A percentile compares a stretch with the other conserved stretches of the same genome.
Conservation (phyloP, 176 grass and related monocot species). For the Triticum turgidum region DNA sequence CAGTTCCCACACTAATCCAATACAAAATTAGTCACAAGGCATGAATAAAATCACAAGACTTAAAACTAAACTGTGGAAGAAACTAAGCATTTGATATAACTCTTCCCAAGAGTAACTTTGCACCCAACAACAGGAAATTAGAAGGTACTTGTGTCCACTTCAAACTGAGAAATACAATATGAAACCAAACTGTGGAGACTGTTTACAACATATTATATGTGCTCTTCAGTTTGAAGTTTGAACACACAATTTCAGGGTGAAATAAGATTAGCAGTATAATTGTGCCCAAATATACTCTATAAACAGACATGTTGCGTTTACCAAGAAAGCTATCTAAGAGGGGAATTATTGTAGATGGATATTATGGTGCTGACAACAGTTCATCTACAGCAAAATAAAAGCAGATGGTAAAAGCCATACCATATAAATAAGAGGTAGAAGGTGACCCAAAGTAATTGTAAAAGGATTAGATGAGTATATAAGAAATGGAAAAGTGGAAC, state of each 20-base stretch:
- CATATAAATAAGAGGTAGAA: too few species aligned
- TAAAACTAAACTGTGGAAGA: not conserved
- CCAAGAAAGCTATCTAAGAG: slow-evolving; percentile 16
- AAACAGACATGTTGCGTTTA: not conserved
- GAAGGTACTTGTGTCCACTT: not conserved
- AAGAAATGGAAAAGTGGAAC: too few species aligned
- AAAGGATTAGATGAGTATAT: too few species aligned
- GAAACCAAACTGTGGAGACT: not conserved
- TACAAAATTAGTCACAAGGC: slow-evolving; percentile 21
- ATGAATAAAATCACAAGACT: not conserved
- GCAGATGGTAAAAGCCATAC: not conserved
- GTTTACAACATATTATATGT: not conserved
- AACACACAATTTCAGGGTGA: not conserved
- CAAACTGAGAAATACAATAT: slow-evolving; percentile 6
- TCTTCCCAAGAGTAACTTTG: too few species aligned
- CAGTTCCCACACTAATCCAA: slow-evolving; percentile 58
- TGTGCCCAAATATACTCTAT: not conserved
- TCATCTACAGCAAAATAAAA: slow-evolving; percentile 3
- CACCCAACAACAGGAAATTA: not conserved
- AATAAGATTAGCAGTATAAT: not conserved
- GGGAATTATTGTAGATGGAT: not conserved
- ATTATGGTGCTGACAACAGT: not conserved
- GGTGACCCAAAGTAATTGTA: too few species aligned
- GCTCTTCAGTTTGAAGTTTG: not conserved
- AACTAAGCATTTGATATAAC: not conserved